phyloP scores from a whole-genome alignment of 805 yeast species.

The Lachancea sp. region DNA sequence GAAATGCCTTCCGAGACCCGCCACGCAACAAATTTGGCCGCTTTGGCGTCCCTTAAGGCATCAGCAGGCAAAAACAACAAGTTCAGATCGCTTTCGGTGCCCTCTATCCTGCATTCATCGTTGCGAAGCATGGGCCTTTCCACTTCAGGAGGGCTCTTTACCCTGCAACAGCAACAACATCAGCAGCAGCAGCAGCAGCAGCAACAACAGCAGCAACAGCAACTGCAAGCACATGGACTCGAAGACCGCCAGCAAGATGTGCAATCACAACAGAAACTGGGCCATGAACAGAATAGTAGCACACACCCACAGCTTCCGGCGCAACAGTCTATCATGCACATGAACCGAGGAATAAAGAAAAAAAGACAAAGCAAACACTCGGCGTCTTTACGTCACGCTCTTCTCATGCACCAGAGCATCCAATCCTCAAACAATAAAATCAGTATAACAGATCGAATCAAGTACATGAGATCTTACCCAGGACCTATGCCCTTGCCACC shows the following conservation, averaged over 20 bases:
- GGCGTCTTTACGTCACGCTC: conserved; percentile 13
- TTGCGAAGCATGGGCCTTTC: conserved; percentile 17
- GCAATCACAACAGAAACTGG: neutral
- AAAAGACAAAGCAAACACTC: conserved; percentile 6
- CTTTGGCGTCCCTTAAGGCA: conserved; percentile 8
- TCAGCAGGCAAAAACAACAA: conserved; percentile 13
- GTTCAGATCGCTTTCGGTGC: conserved; percentile 31
- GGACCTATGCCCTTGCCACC: conserved; percentile 62
- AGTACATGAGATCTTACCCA: conserved; percentile 16
- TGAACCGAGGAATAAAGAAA: conserved; percentile 10
- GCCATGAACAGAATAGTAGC: neutral
- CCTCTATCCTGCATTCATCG: conserved; percentile 31
- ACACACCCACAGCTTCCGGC: conserved; percentile 14
- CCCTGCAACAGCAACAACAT: conserved; percentile 5
- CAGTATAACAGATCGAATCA: conserved; percentile 23
- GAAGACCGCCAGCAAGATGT: too few relatives aligned
- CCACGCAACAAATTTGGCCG: conserved; percentile 11
- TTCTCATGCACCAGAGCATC: conserved; percentile 16
- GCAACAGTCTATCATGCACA: conserved; percentile 6
- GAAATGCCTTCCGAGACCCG: conserved; percentile 13
- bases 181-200: conserved; percentile 7
- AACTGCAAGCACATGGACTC: conserved; percentile 9
- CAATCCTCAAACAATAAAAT: conserved; percentile 13
- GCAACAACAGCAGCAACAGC: conserved; percentile 12
- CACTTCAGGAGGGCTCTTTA: conserved; percentile 3